Evolutionary conservation across 345 rosid genomes (phyloP), one percentile per base, ranked within the genome.

Genomic region (Streptanthus diversifolius): DNA sequence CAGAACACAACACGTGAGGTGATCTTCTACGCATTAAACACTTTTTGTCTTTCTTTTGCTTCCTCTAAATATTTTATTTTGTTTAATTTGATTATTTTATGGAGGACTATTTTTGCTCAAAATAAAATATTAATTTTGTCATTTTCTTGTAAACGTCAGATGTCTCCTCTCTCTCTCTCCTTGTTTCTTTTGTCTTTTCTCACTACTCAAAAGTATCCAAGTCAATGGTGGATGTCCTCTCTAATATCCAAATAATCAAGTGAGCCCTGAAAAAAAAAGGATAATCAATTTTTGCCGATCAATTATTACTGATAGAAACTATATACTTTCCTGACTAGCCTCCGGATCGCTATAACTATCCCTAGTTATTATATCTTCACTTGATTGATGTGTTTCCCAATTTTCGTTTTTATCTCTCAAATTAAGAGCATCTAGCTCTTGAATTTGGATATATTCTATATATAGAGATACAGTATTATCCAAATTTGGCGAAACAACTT

Each of bases 151-250:
- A 41, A 32, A 22, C 63, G 39, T 44, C 64, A 63, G 14, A 3
- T 66, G 17, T 49, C 59, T 24, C 25, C 59, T 56, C n/a, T n/a
- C n/a, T 17, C 13, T 48, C 13, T 17, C 58, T 71, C 27, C n/a
- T 18, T 19, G 25, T 21, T 3, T 17, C 29, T 17, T 56, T 63
- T 41, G 56, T 72, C 64, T 15, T 72, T 8, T 21, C 44, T 52
- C 63, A 22, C 64, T 13, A 15, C 37, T 72, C 43, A 54, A 25
- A 32, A 43, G 54, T 64, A 43, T 43, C 2, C 29, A 52, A 53
- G 68, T 39, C 70, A 53, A 52, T 72, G 76, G 63, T 52, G 33
- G 70, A 22, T 41, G 47, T 32, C n/a, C 13, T 47, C 21, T 63
- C 27, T 21, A 15, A 53, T 14, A 40, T 24, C 45, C 30, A 30